Base-by-base conservation (phyloP, 768 basidiomycete genomes). In the Dioszegia aurantiaca region DNA sequence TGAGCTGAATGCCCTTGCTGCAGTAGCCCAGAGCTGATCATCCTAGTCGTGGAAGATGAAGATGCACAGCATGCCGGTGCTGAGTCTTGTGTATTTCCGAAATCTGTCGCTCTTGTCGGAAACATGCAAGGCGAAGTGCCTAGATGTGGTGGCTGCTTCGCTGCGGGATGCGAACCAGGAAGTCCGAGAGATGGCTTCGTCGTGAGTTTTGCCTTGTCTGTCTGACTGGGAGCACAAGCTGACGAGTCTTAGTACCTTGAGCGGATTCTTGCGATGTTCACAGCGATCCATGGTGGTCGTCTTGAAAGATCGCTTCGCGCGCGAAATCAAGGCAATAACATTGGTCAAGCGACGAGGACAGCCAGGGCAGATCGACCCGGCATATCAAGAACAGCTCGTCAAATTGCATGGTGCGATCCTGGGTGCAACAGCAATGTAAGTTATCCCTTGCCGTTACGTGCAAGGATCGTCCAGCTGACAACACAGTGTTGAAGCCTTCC, bases 31-130 rank as follows among this genome's bases (percentile, higher is more conserved):
- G 36, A 30, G 47, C 58, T 48, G 40, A 63, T 58, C 39, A 19
- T 33, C 24, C 16, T 60, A 91, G 89, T 90, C 89, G 6, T 95
- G 91, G 91, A 83, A 89, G 55, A 90, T 92, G 68, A 86, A 90
- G 3, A 80, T 90, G 33, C 87, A 91, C 77, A 86, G 88, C 21
- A 79, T 94, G 58, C 91, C 91, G n/a, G 85, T 88, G 27, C 78
- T 95, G 60, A 86, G 89, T 28, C 86, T 91, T 33, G 89, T 93
- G 77, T 93, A 90, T 80, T 93, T 91, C 77, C 84, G 90, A 45
- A 91, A 93, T 72, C 81, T 93, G 56, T 78, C 90, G 59, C 83
- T 85, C 55, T 83, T 93, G 46, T 84, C 88, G 36, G 81, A 85
- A 46, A 77, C 81, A 19, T 84, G 83, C 36, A 82, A 89, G 44